Evolutionary conservation across 306 rosid species (phyloP), one percentile per base, ranked within the genome.

Genomic region (Medicago lupulina): DNA sequence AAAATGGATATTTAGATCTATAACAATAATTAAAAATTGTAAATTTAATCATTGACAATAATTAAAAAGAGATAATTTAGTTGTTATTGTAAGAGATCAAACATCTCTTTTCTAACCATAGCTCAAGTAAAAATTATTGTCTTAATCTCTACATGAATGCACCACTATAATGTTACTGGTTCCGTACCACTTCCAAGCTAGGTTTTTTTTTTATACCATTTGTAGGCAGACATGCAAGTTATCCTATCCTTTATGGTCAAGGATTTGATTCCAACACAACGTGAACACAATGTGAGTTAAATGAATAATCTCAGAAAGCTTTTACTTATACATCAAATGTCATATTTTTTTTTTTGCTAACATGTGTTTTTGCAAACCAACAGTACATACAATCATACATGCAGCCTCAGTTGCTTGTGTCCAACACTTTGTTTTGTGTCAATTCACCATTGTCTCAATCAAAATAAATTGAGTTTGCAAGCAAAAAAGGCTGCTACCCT

Each of bases 311-410:
- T 61, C 39, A 72, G 2, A 61, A 75, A 79, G 83, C 76, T 89
- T 68, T 70, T 54, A 84, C 88, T 72, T 74, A 83, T 68, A 84
- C 76, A 76, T 86, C 90, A 87, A 12, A 80, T 58, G 84, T 77
- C 80, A 75, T 36, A 63, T 65, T 85, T 80, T 83, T 83, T 71
- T 18, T 77, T 75, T 77, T 76, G 82, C 83, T 34, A 84, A 40
- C 70, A 71, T 67, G 76, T 73, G 75, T 77, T 66, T 77, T 73
- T 63, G 75, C 44, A 76, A 51, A 10, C 82, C 78, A 77, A 65
- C 81, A 76, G 85, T 39, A 64, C 70, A 40, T 76, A 69, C 77
- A 73, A 71, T 65, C 78, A 81, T 10, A 65, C 70, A 41, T 82
- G 76, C 75, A 74, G 67, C 76, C 79, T 80, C 17, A 44, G 78